Base-by-base conservation (phyloP, 495 filamentous ascomycete genomes). In the Trichoderma virens region DNA sequence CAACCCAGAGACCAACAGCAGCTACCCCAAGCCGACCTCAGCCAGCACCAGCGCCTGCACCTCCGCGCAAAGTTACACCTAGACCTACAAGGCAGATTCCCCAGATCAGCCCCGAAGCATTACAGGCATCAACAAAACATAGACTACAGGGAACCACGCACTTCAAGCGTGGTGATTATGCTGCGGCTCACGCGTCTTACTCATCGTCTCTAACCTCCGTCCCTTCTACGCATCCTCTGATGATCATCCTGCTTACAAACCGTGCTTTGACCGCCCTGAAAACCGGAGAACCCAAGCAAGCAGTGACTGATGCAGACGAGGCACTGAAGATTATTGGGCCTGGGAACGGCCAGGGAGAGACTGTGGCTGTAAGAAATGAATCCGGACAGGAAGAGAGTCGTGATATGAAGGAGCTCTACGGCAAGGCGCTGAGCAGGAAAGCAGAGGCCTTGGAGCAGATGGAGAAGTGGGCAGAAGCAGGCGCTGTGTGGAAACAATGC, bases 371-470 rank as follows among this genome's bases (percentile, higher is more conserved):
- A 2, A 71, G 74, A 30, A 71, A 73, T 3, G 72, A 68, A 23
- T 80, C 82, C 20, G 82, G 78, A 47, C 79, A 75, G 20, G 85
- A 87, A 65, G 81, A 87, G 20, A 80, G 82, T 31, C 95, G 96
- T 65, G 87, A 91, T 51, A 97, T 98, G 93, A 87, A 83, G 56
- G 91, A 93, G 43, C 91, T 96, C 71, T 98, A 86, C 73, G 90
- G 90, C 60, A 98, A 97, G 74, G 93, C 92, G 0, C 79, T 97
- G 47, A 92, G 88, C 74, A 88, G 95, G 64, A 97, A 97, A 79
- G 94, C 95, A 16, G 95, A 98, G 73, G 93, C 90, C 2, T 80
- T 98, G 32, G 94, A 98, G 76, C 90, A 97, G 69, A 86, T 98
- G 70, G 94, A 98, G 77, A 89, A 89, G 71, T 98, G 94, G 93